phyloP scores from a whole-genome alignment of 169 alveolate species.

The Toxoplasma gondii region DNA sequence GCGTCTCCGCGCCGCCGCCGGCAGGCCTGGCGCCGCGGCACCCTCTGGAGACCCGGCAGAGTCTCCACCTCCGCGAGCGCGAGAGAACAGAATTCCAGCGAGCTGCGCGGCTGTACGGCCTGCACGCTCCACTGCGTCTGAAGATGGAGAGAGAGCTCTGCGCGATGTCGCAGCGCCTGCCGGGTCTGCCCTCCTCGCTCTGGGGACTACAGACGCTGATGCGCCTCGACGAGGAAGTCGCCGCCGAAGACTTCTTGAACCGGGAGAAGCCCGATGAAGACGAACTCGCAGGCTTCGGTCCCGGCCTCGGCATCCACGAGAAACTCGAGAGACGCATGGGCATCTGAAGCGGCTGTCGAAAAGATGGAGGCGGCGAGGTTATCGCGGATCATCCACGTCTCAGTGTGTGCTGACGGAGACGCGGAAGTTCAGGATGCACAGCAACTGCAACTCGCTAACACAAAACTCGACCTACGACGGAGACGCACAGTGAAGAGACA shows the following conservation, averaged over 20 bases:
- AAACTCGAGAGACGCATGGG: constrained; percentile 38
- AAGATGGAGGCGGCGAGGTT: too few species aligned
- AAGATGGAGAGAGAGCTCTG: constrained; percentile 50
- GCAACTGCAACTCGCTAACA: too few species aligned
- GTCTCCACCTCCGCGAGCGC: constrained; percentile 2
- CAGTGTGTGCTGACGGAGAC: too few species aligned
- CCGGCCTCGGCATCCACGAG: constrained; percentile 46
- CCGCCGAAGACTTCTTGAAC: constrained; percentile 20
- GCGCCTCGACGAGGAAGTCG: constrained; percentile 54
- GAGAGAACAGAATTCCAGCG: constrained; percentile 51
- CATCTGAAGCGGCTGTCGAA: too few species aligned
- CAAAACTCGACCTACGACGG: too few species aligned
- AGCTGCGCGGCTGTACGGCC: constrained; percentile 47
- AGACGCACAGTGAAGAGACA: background rate
- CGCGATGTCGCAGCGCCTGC: constrained; percentile 63
- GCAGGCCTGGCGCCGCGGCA: constrained; percentile 17
- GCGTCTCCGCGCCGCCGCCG: constrained; percentile 15
- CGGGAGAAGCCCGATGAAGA: constrained; percentile 49
- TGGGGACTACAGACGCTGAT: constrained; percentile 55
- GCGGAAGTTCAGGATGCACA: too few species aligned
- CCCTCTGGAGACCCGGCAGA: constrained; percentile 57
- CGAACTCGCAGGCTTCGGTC: constrained; percentile 19
- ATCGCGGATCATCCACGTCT: too few species aligned
- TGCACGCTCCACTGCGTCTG: constrained; percentile 44
- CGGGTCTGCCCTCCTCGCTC: constrained; percentile 64